These are phyloP conservation scores for Wickerhamiella nectarea DNA, from an alignment of 805 yeast genomes.

Conservation along the genomic window DNA sequence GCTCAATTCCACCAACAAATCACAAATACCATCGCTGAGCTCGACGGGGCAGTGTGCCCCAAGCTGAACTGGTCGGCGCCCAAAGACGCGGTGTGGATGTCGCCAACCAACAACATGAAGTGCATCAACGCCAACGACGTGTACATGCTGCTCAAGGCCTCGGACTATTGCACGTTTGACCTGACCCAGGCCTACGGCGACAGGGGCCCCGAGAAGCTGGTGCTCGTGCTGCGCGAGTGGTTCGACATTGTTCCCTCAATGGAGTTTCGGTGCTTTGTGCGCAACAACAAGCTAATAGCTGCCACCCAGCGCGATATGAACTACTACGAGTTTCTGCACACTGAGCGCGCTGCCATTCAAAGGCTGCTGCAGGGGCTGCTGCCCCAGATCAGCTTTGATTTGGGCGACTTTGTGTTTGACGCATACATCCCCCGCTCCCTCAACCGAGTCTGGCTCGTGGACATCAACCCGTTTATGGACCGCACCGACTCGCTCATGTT, in stretches of 20 bases:
- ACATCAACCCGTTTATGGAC: constrained; percentile 73
- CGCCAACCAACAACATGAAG: constrained; percentile 59
- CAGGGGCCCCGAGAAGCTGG: constrained; percentile 14
- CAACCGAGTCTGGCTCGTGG: constrained; percentile 53
- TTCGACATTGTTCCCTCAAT: constrained; percentile 69
- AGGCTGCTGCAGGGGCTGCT: constrained; percentile 43
- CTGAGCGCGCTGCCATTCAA: constrained; percentile 35
- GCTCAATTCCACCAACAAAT: constrained; percentile 44
- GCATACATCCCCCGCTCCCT: constrained; percentile 70
- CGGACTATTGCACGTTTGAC: constrained; percentile 81
- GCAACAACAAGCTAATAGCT: constrained; percentile 48
- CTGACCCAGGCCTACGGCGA: constrained; percentile 55
- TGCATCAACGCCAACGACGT: constrained; percentile 63
- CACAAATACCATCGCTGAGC: constrained; percentile 31
- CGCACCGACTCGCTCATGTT: constrained; percentile 66
- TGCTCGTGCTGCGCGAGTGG: constrained; percentile 71
- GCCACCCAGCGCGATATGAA: constrained; percentile 79
- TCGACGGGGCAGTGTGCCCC: constrained; percentile 57
- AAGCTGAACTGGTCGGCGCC: constrained; percentile 97
- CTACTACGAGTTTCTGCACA: constrained; percentile 55
- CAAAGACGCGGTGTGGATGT: constrained; percentile 85
- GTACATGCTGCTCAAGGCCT: constrained; percentile 68
- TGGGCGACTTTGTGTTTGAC: constrained; percentile 55
- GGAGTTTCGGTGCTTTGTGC: constrained; percentile 81
- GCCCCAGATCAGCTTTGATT: constrained; percentile 33